Base-by-base conservation (phyloP, 2,329 filamentous ascomycete genomes). In the Ascosphaera apis region DNA sequence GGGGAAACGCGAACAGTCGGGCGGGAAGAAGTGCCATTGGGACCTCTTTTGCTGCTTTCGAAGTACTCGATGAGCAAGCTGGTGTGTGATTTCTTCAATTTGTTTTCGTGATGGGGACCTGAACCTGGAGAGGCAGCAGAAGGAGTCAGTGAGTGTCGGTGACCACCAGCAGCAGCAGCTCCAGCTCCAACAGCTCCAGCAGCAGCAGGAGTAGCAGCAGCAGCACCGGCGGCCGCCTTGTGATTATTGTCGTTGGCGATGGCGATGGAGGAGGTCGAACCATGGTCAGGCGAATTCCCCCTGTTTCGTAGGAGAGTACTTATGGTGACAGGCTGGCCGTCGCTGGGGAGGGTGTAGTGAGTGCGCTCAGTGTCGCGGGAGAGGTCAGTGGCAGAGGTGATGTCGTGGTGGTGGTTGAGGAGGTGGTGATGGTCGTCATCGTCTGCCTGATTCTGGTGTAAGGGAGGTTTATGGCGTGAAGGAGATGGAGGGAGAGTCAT, bases 1-100 rank as follows among this genome's bases (percentile, higher is more conserved):
- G 31, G 31, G 5, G 31, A 32, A n/a, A 32, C 76, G 45, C 76
- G 62, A 37, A 93, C 81, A 52, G 82, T 91, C 9, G 84, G 83
- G 46, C 78, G 74, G 47, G 77, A 75, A 46, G 72, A 67, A 23
- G 63, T 60, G 48, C 48, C 46, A 39, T 46, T 63, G 63, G 46
- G 63, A 36, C 47, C 64, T 38, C 67, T 60, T 53, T 80, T 84
- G 42, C 75, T 72, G 45, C 73, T 79, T 58, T 92, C 84, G 49
- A 91, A 93, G 56, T 91, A 92, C 58, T 93, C 84, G 48, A 93
- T 93, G 47, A 93, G 65, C 44, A 93, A 65, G 38, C 81, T 91
- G 27, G 84, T 91, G 60, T 91, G 83, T 33, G 81, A 91, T 47
- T 69, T 17, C n/a, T 28, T 28, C n/a, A n/a, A n/a, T n/a, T n/a